phyloP scores from a whole-genome alignment of 495 filamentous ascomycete species.

The Pyrenula massariospora region DNA sequence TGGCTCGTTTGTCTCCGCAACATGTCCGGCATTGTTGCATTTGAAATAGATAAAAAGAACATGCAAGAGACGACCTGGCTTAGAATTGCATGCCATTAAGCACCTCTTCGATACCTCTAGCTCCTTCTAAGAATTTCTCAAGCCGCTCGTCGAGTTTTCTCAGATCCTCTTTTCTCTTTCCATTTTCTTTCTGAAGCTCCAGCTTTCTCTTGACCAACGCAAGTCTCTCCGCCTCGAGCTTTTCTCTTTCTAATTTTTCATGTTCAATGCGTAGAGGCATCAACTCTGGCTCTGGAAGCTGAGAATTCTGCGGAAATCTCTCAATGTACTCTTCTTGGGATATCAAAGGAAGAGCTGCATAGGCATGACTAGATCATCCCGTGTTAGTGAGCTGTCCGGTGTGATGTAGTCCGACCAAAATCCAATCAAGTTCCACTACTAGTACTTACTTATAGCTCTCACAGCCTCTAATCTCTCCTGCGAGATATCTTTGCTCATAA shows the following conservation, averaged over 20 bases:
- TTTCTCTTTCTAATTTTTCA: slow-evolving; percentile 75
- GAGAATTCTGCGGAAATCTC: slow-evolving; percentile 60
- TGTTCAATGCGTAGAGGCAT: slow-evolving; percentile 91
- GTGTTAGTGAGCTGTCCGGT: slow-evolving; percentile 10
- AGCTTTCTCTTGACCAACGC: slow-evolving; percentile 84
- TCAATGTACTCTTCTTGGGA: slow-evolving; percentile 72
- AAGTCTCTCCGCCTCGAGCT: slow-evolving; percentile 76
- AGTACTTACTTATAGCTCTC: slow-evolving; percentile 77
- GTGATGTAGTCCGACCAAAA: no score
- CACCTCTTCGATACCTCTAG: not conserved
- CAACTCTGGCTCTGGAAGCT: slow-evolving; percentile 59
- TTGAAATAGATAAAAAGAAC: no score
- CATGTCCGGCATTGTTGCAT: no score
- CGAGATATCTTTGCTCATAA: slow-evolving; percentile 87
- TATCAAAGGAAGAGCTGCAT: slow-evolving; percentile 73
- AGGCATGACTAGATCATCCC: slow-evolving; percentile 78
- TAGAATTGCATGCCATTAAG: not conserved
- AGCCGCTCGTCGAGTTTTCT: slow-evolving; percentile 78
- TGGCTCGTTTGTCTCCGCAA: no score
- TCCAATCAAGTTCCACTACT: no score
- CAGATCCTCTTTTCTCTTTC: slow-evolving; percentile 87
- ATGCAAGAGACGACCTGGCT: no score
- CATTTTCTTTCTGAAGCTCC: slow-evolving; percentile 83
- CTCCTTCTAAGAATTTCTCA: slow-evolving; percentile 71
- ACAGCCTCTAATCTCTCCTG: slow-evolving; percentile 82